Evolutionary conservation across 257 asterid genomes (phyloP).

Genomic region (Sherardia arvensis): DNA sequence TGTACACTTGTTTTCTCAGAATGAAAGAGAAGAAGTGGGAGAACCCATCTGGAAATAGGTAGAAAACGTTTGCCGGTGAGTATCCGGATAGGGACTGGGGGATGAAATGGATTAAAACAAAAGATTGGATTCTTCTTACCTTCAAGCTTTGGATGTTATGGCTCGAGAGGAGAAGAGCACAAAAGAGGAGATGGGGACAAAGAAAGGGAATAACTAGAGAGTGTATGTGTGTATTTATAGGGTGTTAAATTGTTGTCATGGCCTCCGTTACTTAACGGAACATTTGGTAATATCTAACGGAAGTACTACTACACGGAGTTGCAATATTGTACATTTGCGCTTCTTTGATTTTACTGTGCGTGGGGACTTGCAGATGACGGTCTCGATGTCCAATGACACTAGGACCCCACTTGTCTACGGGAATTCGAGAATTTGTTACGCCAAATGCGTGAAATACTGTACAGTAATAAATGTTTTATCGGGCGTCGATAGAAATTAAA

Average conservation of each 20-base stretch:
- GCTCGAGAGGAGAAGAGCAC: slow-evolving; percentile 14
- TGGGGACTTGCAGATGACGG: slow-evolving; percentile 24
- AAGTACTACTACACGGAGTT: slow-evolving; percentile 8
- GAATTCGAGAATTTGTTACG: too few relatives aligned
- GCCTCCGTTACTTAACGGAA: slow-evolving; percentile 54
- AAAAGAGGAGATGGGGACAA: slow-evolving; percentile 34
- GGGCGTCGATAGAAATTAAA: too few relatives aligned
- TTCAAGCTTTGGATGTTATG: slow-evolving; percentile 22
- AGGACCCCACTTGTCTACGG: slow-evolving; percentile 53
- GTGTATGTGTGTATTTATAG: slow-evolving; percentile 43
- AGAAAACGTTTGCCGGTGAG: too few relatives aligned
- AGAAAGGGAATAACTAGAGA: slow-evolving; percentile 28
- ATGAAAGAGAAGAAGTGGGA: not conserved
- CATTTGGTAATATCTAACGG: too few relatives aligned
- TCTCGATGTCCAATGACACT: slow-evolving; percentile 40
- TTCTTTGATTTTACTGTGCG: not conserved
- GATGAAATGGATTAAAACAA: not conserved
- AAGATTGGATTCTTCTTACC: slow-evolving; percentile 14
- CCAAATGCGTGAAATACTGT: too few relatives aligned
- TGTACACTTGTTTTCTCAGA: not conserved
- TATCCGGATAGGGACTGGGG: too few relatives aligned
- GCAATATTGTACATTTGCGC: slow-evolving; percentile 13
- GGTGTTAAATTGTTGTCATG: slow-evolving; percentile 49
- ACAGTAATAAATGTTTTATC: too few relatives aligned
- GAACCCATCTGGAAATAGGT: not conserved